Percentiles rank a stretch among this genome's conserved stretches.
phyloP scores from a whole-genome alignment of 257 asterid genomes.

The Capsicum rhomboideum region DNA sequence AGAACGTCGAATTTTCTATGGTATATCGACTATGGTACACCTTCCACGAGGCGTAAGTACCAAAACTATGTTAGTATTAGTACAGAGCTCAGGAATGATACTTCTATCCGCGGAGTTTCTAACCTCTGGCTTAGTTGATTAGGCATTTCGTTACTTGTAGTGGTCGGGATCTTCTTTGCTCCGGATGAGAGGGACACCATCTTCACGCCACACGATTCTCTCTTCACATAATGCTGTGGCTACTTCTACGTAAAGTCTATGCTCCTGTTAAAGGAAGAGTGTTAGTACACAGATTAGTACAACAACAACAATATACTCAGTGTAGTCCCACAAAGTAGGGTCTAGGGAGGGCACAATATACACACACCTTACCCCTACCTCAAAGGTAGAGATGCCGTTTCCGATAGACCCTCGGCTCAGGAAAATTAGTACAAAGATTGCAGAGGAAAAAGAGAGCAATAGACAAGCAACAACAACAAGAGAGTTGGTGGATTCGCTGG shows the following conservation, averaged over 20 bases:
- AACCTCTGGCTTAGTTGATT: not conserved
- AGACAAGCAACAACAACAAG: not conserved
- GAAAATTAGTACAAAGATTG: not conserved
- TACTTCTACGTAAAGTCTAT: slow-evolving; percentile 51
- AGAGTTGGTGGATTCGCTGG: not conserved
- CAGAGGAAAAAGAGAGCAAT: not conserved
- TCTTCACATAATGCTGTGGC: slow-evolving; percentile 65
- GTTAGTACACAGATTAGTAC: not conserved
- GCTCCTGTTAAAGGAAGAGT: slow-evolving; percentile 41
- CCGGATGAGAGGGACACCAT: slow-evolving; percentile 71
- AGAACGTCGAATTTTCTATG: not conserved
- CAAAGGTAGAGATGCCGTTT: too few species aligned
- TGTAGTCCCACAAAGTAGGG: too few species aligned
- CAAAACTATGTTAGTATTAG: not conserved
- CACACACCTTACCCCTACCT: too few species aligned
- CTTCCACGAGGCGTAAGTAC: not conserved
- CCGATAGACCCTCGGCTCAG: too few species aligned
- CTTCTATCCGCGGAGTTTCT: not conserved
- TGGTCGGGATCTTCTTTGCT: slow-evolving; percentile 42
- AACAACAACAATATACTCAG: too few species aligned
- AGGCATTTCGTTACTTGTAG: slow-evolving; percentile 13
- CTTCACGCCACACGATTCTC: slow-evolving; percentile 59
- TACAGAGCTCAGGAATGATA: not conserved
- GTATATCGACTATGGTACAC: not conserved
- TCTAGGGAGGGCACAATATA: too few species aligned